Base-by-base conservation (phyloP, 2,329 filamentous ascomycete genomes). In the Amauroascus verrucosus region DNA sequence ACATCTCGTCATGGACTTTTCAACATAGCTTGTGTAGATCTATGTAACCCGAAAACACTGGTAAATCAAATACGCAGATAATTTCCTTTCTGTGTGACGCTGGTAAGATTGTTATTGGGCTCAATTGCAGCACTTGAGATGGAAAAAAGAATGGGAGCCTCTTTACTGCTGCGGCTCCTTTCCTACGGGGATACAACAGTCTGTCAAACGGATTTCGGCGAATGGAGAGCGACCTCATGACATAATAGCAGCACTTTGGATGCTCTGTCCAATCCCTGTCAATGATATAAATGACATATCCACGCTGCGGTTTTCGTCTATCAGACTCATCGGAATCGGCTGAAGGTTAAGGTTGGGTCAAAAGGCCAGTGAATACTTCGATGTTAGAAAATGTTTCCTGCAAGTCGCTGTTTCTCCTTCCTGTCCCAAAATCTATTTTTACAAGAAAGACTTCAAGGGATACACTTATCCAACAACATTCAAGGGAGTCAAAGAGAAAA, bases 381-480 rank as follows among this genome's bases (percentile, higher is more conserved):
- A 26, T 20, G 44, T 20, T 18, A 32, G 2, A 33, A 47, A 20
- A 13, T n/a, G 24, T 33, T 37, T 26, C 46, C 38, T 48, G 46
- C 46, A 28, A 18, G 11, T 26, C 11, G 30, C 11, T 48, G 46
- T 22, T 38, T 22, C 14, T 48, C 32, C 46, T 38, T 22, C 14
- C 33, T 38, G 43, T 48, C 33, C 51, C 51, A 48, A 43, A 65
- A 65, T 62, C 61, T 66, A 66, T 65, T 63, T 41, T 65, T 66
- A 66, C 64, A 66, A 56, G 54, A 43, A 57, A 54, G 44, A 51
- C 54, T 52, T 51, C 45, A 54, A 56, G 9, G 43, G 54, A 53
- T 55, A 52, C 44, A 45, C 44, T 48, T 32, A 35, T 44, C 37
- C 49, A 37, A 38, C 24, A 16, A 41, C 30, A 38, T 47, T n/a